Evolutionary conservation across 2,329 filamentous ascomycete species (phyloP).

Genomic region (Eutypa lata): DNA sequence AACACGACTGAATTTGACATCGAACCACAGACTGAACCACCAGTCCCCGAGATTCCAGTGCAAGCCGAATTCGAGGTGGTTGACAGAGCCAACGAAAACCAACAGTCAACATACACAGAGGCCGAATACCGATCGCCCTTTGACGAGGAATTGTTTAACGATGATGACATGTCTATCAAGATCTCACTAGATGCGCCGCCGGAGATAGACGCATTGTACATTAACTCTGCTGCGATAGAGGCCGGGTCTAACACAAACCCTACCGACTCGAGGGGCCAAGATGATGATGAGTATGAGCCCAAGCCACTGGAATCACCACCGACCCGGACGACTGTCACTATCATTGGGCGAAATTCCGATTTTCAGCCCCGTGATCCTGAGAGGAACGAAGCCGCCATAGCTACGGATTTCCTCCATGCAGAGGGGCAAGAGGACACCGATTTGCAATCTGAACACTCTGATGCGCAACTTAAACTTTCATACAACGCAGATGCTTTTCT

Average conservation of each 20-base stretch:
- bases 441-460: conserved; percentile 9
- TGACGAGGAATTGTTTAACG: conserved; percentile 38
- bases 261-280: conserved; percentile 29
- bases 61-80: conserved; percentile 16
- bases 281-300: conserved; percentile 37
- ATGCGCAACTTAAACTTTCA: conserved; percentile 5
- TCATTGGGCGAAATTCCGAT: conserved; percentile 44
- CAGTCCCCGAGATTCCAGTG: conserved; percentile 30
- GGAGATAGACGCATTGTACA: conserved; percentile 15
- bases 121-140: conserved; percentile 51
- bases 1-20: conserved; percentile 68
- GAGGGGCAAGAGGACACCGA: conserved; percentile 5
- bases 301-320: conserved; percentile 34
- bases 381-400: conserved; percentile 3
- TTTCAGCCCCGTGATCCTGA: conserved; percentile 22
- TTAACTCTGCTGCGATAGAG: conserved; percentile 23
- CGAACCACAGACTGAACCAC: conserved; percentile 63
- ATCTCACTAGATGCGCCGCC: conserved; percentile 37
- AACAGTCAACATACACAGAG: conserved; percentile 25
- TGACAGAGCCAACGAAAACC: conserved; percentile 20
- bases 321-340: conserved; percentile 47
- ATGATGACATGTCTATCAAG: conserved; percentile 37
- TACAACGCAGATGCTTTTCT: conserved; percentile 8
- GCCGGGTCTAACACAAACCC: conserved; percentile 21
- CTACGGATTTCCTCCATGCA: conserved; percentile 1